Percentiles rank a stretch among this genome's conserved stretches.
Evolutionary conservation across 1,139 yeast species (phyloP).

Genomic region (Candida tetrigidarum): DNA sequence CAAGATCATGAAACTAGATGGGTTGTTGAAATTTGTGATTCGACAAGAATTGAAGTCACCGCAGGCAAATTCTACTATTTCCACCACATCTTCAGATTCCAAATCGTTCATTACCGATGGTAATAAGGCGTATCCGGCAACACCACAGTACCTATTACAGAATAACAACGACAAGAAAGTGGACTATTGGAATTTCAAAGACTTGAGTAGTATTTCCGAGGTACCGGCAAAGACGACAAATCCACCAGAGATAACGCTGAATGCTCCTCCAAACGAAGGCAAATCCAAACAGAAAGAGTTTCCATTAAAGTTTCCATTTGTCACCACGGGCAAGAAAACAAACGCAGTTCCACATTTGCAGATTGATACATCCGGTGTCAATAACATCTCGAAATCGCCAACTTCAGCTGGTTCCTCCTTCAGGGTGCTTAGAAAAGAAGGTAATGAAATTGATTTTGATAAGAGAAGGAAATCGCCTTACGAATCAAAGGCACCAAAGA

Average conservation of each 20-base stretch:
- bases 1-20: constrained; percentile 33
- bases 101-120: constrained; percentile 49
- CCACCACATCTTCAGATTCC: constrained; percentile 52
- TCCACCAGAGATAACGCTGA: background rate
- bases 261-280: background rate
- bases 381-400: constrained; percentile 16
- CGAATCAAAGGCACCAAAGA: constrained; percentile 47
- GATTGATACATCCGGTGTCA: constrained; percentile 30
- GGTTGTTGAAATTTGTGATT: constrained; percentile 46
- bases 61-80: constrained; percentile 31
- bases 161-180: constrained; percentile 34
- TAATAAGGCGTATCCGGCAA: constrained; percentile 51
- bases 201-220: constrained; percentile 27
- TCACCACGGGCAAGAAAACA: constrained; percentile 11
- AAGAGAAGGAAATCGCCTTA: constrained; percentile 79
- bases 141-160: constrained; percentile 63
- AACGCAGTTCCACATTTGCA: constrained; percentile 26
- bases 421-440: constrained; percentile 56
- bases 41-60: constrained; percentile 44
- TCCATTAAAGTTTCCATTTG: constrained; percentile 17
- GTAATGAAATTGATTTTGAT: constrained; percentile 79
- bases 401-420: constrained; percentile 41
- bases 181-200: constrained; percentile 72
- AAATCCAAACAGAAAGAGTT: constrained; percentile 18
- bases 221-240: constrained; percentile 6